Percentiles rank a stretch among this genome's conserved stretches.
Conservation (phyloP, 1,284 basidiomycete species). For the Testicularia cyperi region DNA sequence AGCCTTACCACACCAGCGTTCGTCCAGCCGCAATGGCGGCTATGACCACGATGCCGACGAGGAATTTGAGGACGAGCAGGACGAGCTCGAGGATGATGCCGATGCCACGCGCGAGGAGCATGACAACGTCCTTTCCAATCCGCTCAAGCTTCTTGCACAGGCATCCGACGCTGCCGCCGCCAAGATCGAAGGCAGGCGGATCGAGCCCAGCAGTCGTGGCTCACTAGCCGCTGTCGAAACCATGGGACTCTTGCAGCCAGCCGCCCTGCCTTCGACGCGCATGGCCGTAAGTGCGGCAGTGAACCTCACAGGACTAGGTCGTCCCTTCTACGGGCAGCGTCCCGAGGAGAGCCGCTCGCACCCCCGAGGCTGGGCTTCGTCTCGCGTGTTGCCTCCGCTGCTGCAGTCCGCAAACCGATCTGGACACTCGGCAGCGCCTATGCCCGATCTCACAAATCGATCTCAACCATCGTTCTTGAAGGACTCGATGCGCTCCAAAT, state of each 20-base stretch:
- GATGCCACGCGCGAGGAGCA: constrained; percentile 38
- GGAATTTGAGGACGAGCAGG: constrained; percentile 43
- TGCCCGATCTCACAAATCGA: constrained; percentile 1
- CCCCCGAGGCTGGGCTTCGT: constrained; percentile 23
- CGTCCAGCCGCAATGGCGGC: constrained; percentile 10
- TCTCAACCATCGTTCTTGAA: constrained; percentile 23
- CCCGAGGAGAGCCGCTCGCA: constrained; percentile 13
- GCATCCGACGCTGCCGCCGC: constrained; percentile 45
- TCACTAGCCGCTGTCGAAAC: constrained; percentile 39
- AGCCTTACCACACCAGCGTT: constrained; percentile 13
- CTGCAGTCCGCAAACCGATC: constrained; percentile 7
- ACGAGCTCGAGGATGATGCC: constrained; percentile 41
- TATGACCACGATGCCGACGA: constrained; percentile 39
- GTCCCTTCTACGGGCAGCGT: constrained; percentile 26
- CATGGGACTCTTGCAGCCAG: constrained; percentile 40
- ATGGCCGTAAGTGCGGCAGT: constrained; percentile 36
- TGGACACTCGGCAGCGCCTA: not conserved
- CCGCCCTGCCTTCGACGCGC: constrained; percentile 19
- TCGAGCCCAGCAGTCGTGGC: constrained; percentile 23
- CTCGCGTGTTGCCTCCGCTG: constrained; percentile 27
- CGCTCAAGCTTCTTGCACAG: constrained; percentile 46
- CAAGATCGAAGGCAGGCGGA: constrained; percentile 25
- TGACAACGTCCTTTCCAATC: constrained; percentile 47
- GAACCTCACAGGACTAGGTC: constrained; percentile 30
- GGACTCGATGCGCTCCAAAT: constrained; percentile 25